A percentile compares a stretch with the other conserved stretches of the same genome.
phyloP scores from a whole-genome alignment of 768 basidiomycete genomes.

The Mrakia hoshinonis region DNA sequence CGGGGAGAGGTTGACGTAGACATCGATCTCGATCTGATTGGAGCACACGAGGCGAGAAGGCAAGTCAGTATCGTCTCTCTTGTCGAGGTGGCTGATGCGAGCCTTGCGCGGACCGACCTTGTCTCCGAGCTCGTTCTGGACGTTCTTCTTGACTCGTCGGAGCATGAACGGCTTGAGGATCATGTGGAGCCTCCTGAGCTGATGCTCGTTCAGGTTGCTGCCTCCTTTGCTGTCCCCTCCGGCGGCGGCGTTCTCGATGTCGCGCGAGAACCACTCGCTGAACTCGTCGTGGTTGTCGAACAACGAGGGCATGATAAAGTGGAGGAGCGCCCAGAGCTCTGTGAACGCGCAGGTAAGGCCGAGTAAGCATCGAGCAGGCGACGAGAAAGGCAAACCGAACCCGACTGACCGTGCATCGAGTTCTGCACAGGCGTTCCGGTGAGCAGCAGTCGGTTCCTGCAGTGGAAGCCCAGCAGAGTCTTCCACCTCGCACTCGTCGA shows the following conservation, averaged over 20 bases:
- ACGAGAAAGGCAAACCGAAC: neutral
- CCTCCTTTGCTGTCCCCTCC: conserved; percentile 75
- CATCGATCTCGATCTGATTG: conserved; percentile 97
- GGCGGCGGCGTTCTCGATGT: conserved; percentile 79
- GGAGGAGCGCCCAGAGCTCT: conserved; percentile 97
- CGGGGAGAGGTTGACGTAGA: conserved; percentile 87
- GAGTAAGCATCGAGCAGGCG: neutral
- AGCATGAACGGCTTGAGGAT: conserved; percentile 99
- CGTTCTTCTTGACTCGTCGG: conserved; percentile 89
- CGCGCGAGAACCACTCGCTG: conserved; percentile 99
- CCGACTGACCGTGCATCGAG: conserved; percentile 82
- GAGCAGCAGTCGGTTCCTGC: conserved; percentile 83
- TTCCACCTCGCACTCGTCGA: conserved; percentile 95
- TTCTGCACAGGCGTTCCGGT: conserved; percentile 99
- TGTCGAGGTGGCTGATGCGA: neutral
- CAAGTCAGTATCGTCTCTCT: neutral
- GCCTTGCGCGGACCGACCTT: conserved; percentile 53
- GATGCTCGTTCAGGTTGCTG: conserved; percentile 88
- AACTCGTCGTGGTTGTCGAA: conserved; percentile 99
- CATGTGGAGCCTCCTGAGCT: conserved; percentile 90
- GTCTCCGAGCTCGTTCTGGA: conserved; percentile 98
- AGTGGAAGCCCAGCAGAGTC: conserved; percentile 87
- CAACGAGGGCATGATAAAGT: conserved; percentile 99
- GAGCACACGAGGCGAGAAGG: conserved; percentile 16
- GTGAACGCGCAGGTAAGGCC: conserved; percentile 14